Conservation (phyloP, 2,329 filamentous ascomycete species). For the Pseudovirgaria hyperparasitica region DNA sequence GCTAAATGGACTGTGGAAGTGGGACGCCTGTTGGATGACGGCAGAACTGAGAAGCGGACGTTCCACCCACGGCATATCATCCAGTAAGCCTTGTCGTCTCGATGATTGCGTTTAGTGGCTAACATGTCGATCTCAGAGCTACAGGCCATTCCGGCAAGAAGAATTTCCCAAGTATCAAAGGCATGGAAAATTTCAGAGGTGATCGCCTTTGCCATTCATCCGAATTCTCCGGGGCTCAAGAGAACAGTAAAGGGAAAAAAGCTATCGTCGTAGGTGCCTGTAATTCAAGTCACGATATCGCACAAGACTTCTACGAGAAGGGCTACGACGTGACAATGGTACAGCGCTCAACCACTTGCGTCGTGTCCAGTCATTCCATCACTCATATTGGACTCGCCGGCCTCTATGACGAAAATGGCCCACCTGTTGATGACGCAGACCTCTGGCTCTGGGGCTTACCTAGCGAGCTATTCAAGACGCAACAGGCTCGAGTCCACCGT, state of each 20-base stretch:
- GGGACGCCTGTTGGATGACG: slow-evolving; percentile 11
- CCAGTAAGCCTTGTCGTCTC: too few species aligned
- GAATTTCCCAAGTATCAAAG: slow-evolving; percentile 17
- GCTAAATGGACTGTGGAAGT: slow-evolving; percentile 26
- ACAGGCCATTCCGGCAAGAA: slow-evolving; percentile 20
- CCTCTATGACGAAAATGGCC: slow-evolving; percentile 15
- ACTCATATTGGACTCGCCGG: slow-evolving; percentile 17
- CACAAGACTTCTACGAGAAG: slow-evolving; percentile 33
- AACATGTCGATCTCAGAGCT: slow-evolving; percentile 6
- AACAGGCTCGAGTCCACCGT: slow-evolving; percentile 14
- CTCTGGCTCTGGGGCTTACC: slow-evolving; percentile 21
- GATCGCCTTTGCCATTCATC: slow-evolving; percentile 19
- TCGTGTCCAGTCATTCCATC: slow-evolving; percentile 16
- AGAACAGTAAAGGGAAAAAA: slow-evolving; percentile 28
- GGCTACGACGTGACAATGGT: slow-evolving; percentile 33
- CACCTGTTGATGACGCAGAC: slow-evolving; percentile 17
- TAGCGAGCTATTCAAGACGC: slow-evolving; percentile 17
- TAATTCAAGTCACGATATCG: slow-evolving; percentile 37
- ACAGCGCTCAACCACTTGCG: slow-evolving; percentile 31
- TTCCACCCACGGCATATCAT: slow-evolving; percentile 17
- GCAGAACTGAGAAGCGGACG: slow-evolving; percentile 12
- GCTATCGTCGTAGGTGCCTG: slow-evolving; percentile 35
- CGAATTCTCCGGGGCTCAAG: slow-evolving; percentile 16
- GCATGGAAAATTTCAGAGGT: slow-evolving; percentile 25
- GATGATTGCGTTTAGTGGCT: slow-evolving; percentile 2